Conservation (phyloP, 1,284 basidiomycete genomes). For the Hypsizygus ulmarius region DNA sequence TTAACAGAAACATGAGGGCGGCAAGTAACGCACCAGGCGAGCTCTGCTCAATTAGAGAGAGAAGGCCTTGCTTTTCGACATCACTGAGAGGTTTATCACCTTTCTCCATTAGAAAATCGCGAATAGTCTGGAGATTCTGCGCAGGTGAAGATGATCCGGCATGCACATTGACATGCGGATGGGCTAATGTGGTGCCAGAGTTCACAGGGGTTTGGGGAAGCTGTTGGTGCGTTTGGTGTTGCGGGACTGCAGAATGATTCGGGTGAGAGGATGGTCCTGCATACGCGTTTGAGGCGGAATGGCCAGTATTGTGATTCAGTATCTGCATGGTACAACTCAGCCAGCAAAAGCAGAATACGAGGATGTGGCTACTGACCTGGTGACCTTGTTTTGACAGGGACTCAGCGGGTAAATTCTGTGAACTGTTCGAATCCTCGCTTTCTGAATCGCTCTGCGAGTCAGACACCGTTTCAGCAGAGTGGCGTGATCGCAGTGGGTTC, state of each 20-base stretch:
- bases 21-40: conserved; percentile 24
- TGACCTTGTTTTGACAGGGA: conserved; percentile 30
- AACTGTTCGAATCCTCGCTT: conserved; percentile 11
- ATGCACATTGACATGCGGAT: conserved; percentile 9
- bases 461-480: conserved; percentile 10
- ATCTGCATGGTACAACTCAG: neutral
- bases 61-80: conserved; percentile 37
- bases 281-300: conserved; percentile 2
- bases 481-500: conserved; percentile 40
- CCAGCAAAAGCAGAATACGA: neutral
- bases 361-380: conserved; percentile 23
- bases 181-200: conserved; percentile 17
- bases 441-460: conserved; percentile 8
- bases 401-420: conserved; percentile 17
- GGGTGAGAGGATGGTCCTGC: conserved; percentile 8
- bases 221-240: neutral
- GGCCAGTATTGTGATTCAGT: neutral
- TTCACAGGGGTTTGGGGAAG: conserved; percentile 8
- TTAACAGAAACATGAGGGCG: neutral
- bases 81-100: conserved; percentile 45
- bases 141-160: conserved; percentile 29
- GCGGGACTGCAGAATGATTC: neutral
- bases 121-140: conserved; percentile 44
- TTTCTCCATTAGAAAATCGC: conserved; percentile 42
- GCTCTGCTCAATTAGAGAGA: conserved; percentile 47